These are phyloP conservation scores for Scortechinia acanthostroma DNA, from an alignment of 2,329 filamentous ascomycete genomes.

Conservation along the genomic window DNA sequence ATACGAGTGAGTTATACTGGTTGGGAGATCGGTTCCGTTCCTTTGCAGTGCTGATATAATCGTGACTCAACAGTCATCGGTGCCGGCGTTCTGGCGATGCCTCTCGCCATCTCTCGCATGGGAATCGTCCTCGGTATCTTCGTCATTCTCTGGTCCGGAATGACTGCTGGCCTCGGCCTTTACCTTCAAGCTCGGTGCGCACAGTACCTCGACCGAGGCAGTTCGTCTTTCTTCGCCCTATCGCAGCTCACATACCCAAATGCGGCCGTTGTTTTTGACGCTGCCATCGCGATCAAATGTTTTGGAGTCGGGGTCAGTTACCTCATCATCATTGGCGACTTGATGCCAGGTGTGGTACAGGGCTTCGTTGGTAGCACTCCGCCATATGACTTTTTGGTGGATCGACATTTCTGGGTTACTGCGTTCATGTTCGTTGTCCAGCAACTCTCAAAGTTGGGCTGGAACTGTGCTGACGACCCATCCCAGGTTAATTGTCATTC, in stretches of 20 bases:
- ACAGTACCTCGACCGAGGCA: slow-evolving; percentile 82
- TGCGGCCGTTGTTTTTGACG: slow-evolving; percentile 88
- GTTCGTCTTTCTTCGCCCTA: slow-evolving; percentile 88
- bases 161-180: slow-evolving; percentile 83
- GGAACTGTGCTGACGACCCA: background rate
- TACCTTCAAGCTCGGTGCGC: slow-evolving; percentile 92
- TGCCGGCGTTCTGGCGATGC: slow-evolving; percentile 89
- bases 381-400: slow-evolving; percentile 68
- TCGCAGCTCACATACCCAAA: slow-evolving; percentile 96
- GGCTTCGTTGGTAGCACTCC: slow-evolving; percentile 64
- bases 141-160: slow-evolving; percentile 84
- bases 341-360: slow-evolving; percentile 89
- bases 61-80: slow-evolving; percentile 72
- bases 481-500: slow-evolving; percentile 41
- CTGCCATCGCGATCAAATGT: slow-evolving; percentile 93
- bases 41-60: background rate
- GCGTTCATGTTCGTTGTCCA: slow-evolving; percentile 86
- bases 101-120: slow-evolving; percentile 91
- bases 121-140: slow-evolving; percentile 78
- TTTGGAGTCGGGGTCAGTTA: slow-evolving; percentile 97
- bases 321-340: slow-evolving; percentile 94
- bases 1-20: slow-evolving; percentile 67
- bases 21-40: background rate
- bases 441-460: background rate
- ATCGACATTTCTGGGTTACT: slow-evolving; percentile 95